Base-by-base conservation (phyloP, 2,329 filamentous ascomycete species). In the Xylaria digitata region DNA sequence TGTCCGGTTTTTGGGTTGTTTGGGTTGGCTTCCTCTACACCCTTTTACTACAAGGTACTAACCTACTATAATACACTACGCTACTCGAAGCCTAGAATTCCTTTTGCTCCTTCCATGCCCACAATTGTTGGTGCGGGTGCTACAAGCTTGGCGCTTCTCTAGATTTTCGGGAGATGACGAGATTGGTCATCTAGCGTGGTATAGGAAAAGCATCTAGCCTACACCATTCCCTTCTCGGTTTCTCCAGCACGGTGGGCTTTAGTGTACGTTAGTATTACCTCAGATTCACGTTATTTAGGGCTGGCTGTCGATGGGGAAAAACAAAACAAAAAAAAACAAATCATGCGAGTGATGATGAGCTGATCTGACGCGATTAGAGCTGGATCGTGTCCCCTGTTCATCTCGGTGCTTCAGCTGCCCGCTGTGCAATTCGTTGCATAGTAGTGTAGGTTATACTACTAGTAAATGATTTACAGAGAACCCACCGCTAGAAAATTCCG, bases 111-210 rank as follows among this genome's bases (percentile, higher is more conserved):
- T 65, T 65, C 65, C 57, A 65, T 71, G 70, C 69, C 67, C 67
- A 61, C 62, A 65, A 70, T 63, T 55, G 59, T 63, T 49, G 60
- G 65, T 66, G 67, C 70, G 67, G 71, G 74, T 74, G 70, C 73
- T 73, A 74, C 73, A 74, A 74, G 69, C 69, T 73, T 72, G 74
- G 73, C 73, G 74, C 74, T 75, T 76, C 71, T 75, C 58, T 62
- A 65, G 72, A 75, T 75, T 72, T 70, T 75, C 73, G 73, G 74
- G 72, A 74, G 74, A 75, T 74, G 73, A 75, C 72, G 70, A 76
- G 73, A 74, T 74, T 74, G 74, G 71, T 70, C 66, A 50, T 62
- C 23, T 43, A 53, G 37, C 13, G 15, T 26, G 9, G 32, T 50
- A 34, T 23, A 48, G 37, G n/a, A 60, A 40, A 46, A 61, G 46